A percentile compares a stretch with the other conserved stretches of the same genome.
Evolutionary conservation across 1,284 basidiomycete species (phyloP).

Genomic region (Anthracocystis walkeri): DNA sequence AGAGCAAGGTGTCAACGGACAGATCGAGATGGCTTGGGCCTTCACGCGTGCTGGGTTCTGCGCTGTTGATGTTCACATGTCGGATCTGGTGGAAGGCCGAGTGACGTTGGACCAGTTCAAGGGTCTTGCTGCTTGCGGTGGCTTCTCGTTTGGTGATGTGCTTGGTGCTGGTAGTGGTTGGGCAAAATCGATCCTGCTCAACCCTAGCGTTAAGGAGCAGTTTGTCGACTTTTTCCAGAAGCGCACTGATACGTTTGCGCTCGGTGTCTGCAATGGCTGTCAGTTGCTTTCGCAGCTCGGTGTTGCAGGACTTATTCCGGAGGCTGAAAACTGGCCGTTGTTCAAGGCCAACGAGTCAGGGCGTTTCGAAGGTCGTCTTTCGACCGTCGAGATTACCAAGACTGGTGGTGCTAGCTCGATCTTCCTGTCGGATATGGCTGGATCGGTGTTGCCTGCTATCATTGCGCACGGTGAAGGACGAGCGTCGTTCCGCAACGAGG

Average conservation of each 20-base stretch:
- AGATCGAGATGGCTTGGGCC: conserved; percentile 98
- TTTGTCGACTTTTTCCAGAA: conserved; percentile 84
- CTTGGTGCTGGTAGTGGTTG: conserved; percentile 97
- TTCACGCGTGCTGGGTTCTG: conserved; percentile 93
- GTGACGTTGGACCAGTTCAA: conserved; percentile 79
- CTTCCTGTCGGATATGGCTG: conserved; percentile 88
- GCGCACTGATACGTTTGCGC: conserved; percentile 82
- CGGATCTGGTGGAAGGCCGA: conserved; percentile 84
- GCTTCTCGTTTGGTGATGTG: conserved; percentile 98
- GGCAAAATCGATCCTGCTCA: conserved; percentile 91
- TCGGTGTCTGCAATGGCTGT: conserved; percentile 98
- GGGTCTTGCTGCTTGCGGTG: conserved; percentile 94
- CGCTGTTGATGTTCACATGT: conserved; percentile 97
- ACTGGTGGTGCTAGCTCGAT: conserved; percentile 74
- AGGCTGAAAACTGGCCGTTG: conserved; percentile 85
- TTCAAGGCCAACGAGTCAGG: conserved; percentile 91
- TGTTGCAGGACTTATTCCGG: conserved; percentile 78
- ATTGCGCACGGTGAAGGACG: conserved; percentile 97
- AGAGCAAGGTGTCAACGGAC: conserved; percentile 98
- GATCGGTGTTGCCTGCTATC: conserved; percentile 87
- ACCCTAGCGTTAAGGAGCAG: conserved; percentile 79
- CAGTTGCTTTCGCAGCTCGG: conserved; percentile 93
- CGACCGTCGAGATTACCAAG: conserved; percentile 80
- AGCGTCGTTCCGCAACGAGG: conserved; percentile 75
- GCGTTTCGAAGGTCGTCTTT: conserved; percentile 89